Percentiles rank a stretch among this genome's conserved stretches.
Conservation (phyloP, 2,329 filamentous ascomycete genomes). For the Neospermospora avenae region DNA sequence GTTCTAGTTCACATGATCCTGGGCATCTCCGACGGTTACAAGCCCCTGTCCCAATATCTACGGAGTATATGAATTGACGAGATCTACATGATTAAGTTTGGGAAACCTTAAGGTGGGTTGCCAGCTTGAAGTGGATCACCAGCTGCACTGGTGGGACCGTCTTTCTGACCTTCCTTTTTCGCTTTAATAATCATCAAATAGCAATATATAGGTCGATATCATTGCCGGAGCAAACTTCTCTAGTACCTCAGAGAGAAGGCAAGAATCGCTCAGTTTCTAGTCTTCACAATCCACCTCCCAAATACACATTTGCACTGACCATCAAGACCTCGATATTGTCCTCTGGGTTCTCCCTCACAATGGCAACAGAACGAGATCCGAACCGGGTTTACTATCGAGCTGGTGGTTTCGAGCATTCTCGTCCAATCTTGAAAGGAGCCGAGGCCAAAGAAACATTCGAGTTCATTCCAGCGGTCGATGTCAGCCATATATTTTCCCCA, state of each 20-base stretch:
- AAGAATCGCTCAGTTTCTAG: too few relatives aligned
- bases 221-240: neutral
- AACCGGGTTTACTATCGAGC: conserved; percentile 6
- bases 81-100: too few relatives aligned
- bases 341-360: neutral
- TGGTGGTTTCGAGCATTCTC: conserved; percentile 9
- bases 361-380: conserved; percentile 4
- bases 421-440: conserved; percentile 8
- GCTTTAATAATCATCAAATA: neutral
- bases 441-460: conserved; percentile 8
- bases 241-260: too few relatives aligned
- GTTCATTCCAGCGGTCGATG: conserved; percentile 6
- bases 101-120: too few relatives aligned
- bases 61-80: too few relatives aligned
- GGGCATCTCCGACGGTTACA: too few relatives aligned
- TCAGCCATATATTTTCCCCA: neutral
- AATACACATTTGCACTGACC: neutral
- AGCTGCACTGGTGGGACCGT: neutral
- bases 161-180: neutral
- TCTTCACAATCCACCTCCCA: neutral
- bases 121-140: neutral
- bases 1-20: too few relatives aligned
- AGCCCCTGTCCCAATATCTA: too few relatives aligned
- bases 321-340: neutral
- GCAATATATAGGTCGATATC: neutral